phyloP scores from a whole-genome alignment of 2,329 filamentous ascomycete genomes.

The Venturia aucupariae region DNA sequence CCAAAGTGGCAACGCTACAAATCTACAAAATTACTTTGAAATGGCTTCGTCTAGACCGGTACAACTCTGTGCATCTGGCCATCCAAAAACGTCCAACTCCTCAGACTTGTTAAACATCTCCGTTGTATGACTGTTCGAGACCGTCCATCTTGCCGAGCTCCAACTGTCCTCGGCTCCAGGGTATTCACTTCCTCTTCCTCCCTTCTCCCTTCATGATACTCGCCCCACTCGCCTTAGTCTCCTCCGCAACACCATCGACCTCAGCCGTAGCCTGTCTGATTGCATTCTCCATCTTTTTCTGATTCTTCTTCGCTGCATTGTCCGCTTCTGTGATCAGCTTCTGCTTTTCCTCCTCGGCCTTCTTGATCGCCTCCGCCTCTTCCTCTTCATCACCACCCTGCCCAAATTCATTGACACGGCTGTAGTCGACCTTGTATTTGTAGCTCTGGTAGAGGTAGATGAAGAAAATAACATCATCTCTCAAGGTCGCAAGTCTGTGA shows the following conservation, averaged over 20 bases:
- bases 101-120: too few species aligned
- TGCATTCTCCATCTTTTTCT: not conserved
- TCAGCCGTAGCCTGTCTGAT: not conserved
- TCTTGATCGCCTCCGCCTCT: conserved; percentile 35
- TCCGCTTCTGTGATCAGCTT: not conserved
- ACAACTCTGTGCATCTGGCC: too few species aligned
- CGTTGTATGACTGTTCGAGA: too few species aligned
- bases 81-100: too few species aligned
- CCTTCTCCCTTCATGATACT: not conserved
- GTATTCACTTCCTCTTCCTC: not conserved
- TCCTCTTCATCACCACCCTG: conserved; percentile 91
- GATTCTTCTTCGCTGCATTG: not conserved
- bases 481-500: conserved; percentile 81
- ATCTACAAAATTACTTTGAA: too few species aligned
- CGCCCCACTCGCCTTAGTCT: not conserved
- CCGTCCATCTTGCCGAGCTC: too few species aligned
- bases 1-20: too few species aligned
- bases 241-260: not conserved
- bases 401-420: conserved; percentile 91
- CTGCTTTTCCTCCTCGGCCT: not conserved
- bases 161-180: too few species aligned
- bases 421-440: conserved; percentile 87
- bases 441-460: conserved; percentile 92
- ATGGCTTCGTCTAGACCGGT: too few species aligned
- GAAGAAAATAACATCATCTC: conserved; percentile 97